Conservation (phyloP, 495 filamentous ascomycete species). For the Neurospora tetrasperma region DNA sequence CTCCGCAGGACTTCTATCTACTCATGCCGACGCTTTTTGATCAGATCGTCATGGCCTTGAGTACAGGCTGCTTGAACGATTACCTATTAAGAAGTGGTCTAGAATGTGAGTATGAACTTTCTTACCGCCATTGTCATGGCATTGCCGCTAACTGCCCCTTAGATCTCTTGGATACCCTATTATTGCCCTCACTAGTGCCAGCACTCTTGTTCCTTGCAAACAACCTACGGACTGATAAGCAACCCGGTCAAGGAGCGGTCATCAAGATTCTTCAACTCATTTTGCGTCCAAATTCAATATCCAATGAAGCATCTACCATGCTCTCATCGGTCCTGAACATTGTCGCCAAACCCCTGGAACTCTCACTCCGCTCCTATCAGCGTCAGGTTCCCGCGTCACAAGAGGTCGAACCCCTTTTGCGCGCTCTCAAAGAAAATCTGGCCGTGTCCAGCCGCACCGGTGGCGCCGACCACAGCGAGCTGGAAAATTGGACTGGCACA, state of each 20-base stretch:
- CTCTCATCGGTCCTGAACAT: conserved; percentile 77
- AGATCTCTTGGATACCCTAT: conserved; percentile 82
- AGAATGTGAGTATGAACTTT: conserved; percentile 53
- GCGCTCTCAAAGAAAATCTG: conserved; percentile 58
- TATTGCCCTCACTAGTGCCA: conserved; percentile 76
- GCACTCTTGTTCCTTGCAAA: conserved; percentile 73
- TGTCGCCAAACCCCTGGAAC: conserved; percentile 64
- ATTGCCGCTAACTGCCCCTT: neutral
- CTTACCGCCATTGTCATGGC: neutral
- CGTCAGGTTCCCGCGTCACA: conserved; percentile 54
- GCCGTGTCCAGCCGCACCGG: conserved; percentile 53
- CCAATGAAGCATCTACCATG: conserved; percentile 69
- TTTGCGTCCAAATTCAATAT: conserved; percentile 64
- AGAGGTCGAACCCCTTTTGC: conserved; percentile 62
- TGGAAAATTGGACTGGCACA: conserved; percentile 60
- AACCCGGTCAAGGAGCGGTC: conserved; percentile 45
- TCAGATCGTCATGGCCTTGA: conserved; percentile 70
- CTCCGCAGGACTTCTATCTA: conserved; percentile 86
- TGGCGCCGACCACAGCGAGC: conserved; percentile 56
- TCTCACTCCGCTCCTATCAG: conserved; percentile 62
- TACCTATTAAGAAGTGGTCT: conserved; percentile 80
- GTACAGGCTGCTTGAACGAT: conserved; percentile 57
- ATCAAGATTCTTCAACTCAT: conserved; percentile 71
- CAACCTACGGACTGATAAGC: conserved; percentile 58
- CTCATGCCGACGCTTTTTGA: conserved; percentile 84